These are phyloP conservation scores for Lagerstroemia speciosa DNA, from an alignment of 345 rosid species.

Conservation along the genomic window DNA sequence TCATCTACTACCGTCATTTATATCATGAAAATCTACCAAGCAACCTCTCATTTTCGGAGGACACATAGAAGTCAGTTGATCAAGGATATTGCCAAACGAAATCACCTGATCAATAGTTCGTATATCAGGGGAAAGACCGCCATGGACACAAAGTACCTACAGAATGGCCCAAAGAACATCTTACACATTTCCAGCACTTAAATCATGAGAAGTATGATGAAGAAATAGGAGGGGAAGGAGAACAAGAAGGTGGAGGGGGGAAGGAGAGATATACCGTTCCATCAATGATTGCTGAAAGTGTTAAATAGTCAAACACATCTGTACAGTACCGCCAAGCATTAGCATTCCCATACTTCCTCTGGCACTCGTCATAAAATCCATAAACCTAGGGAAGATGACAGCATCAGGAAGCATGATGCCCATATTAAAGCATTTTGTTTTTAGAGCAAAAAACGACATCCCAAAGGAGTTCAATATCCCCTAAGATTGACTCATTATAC, in stretches of 20 bases:
- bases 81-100: conserved; percentile 2
- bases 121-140: conserved; percentile 98
- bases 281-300: conserved; percentile 98
- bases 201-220: neutral
- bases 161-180: conserved; percentile 3
- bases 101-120: conserved; percentile 95
- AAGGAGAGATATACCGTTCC: conserved; percentile 55
- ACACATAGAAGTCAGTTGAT: neutral
- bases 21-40: neutral
- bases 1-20: neutral
- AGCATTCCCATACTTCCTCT: conserved; percentile 99
- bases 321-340: conserved; percentile 99
- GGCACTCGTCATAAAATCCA: conserved; percentile 99
- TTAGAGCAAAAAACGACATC: neutral
- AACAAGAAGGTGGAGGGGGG: neutral
- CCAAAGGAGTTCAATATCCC: neutral
- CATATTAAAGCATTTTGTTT: neutral
- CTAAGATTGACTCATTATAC: neutral
- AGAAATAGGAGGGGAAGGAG: neutral
- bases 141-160: conserved; percentile 98
- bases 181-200: neutral
- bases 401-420: neutral
- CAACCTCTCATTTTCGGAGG: neutral
- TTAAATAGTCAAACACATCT: conserved; percentile 95
- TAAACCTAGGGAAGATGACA: conserved; percentile 53